Evolutionary conservation across 371 early-diverging fungal species (phyloP).

Genomic region (Cokeromyces recurvatus): DNA sequence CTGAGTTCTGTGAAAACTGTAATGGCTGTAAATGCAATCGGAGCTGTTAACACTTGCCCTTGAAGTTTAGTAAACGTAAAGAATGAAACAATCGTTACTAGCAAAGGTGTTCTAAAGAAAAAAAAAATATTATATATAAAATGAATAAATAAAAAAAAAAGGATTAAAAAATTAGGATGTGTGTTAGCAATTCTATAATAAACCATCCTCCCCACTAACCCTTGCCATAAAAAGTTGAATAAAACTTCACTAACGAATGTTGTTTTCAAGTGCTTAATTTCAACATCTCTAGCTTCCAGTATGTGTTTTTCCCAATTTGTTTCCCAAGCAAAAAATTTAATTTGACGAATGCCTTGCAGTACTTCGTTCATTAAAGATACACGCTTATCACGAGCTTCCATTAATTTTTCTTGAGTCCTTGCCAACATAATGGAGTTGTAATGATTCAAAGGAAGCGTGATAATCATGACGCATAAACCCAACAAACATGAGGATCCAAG

Average conservation of each 20-base stretch:
- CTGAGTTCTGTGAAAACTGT: slow-evolving; percentile 53
- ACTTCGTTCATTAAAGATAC: slow-evolving; percentile 53
- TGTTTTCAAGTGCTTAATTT: slow-evolving; percentile 44
- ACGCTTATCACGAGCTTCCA: slow-evolving; percentile 54
- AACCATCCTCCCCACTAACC: too few species aligned
- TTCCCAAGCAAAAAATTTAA: slow-evolving; percentile 71
- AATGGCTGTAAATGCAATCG: slow-evolving; percentile 62
- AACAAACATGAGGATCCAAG: slow-evolving; percentile 65
- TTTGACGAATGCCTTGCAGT: slow-evolving; percentile 64
- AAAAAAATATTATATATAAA: too few species aligned
- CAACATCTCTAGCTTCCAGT: slow-evolving; percentile 43
- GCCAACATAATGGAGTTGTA: slow-evolving; percentile 49
- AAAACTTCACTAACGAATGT: slow-evolving; percentile 23
- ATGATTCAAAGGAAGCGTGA: slow-evolving; percentile 51
- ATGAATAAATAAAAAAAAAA: too few species aligned
- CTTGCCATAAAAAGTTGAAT: slow-evolving; percentile 32
- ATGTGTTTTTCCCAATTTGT: slow-evolving; percentile 37
- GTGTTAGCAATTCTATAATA: too few species aligned
- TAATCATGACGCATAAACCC: slow-evolving; percentile 56
- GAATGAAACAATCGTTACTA: slow-evolving; percentile 54
- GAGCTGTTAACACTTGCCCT: slow-evolving; percentile 53
- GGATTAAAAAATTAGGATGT: too few species aligned
- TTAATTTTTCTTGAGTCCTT: slow-evolving; percentile 42
- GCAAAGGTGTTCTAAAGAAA: slow-evolving; percentile 50
- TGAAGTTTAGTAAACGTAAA: slow-evolving; percentile 54